A percentile compares a stretch with the other conserved stretches of the same genome.
phyloP scores from a whole-genome alignment of 139 green algal genomes.

The Coelastrella sp. region DNA sequence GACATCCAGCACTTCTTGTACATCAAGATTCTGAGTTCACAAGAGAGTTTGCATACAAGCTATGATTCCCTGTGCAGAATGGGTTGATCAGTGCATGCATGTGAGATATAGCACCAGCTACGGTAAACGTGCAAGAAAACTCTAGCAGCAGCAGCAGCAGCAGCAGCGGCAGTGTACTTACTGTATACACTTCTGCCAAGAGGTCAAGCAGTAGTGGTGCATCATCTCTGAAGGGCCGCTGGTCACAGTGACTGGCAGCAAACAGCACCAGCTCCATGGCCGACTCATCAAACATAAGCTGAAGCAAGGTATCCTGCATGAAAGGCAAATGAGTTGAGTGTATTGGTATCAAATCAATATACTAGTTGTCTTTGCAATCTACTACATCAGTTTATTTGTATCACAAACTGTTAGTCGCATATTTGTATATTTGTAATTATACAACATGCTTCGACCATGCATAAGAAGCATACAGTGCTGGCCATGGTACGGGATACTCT shows the following conservation, averaged over 20 bases:
- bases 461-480: no score
- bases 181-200: conserved; percentile 64
- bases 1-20: conserved; percentile 6
- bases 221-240: conserved; percentile 57
- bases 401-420: no score
- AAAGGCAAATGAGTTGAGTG: no score
- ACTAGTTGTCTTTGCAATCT: no score
- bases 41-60: neutral
- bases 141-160: neutral
- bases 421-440: no score
- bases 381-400: no score
- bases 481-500: no score
- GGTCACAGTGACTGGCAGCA: conserved; percentile 45
- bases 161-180: neutral
- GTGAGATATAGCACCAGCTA: neutral
- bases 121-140: neutral
- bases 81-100: no score
- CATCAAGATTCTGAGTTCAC: neutral
- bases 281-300: conserved; percentile 68
- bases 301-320: neutral
- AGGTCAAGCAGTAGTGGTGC: conserved; percentile 81
- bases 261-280: conserved; percentile 80
- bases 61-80: neutral
- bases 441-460: no score
- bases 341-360: no score